Evolutionary conservation across 768 basidiomycete genomes (phyloP).

Genomic region (Termitomyces sp.): DNA sequence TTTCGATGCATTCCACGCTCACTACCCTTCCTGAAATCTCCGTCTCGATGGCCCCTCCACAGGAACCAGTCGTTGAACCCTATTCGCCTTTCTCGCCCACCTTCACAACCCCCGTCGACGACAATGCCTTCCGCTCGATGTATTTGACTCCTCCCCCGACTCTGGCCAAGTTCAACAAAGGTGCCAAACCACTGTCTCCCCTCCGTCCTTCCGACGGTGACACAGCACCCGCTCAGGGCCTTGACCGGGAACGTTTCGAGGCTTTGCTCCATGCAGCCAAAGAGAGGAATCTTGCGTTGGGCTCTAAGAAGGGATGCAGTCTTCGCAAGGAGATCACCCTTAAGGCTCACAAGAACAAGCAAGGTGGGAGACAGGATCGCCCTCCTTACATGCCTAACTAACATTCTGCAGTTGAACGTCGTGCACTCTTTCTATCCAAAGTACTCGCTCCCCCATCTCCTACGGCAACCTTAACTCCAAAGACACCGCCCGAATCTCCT

Average conservation of each 20-base stretch:
- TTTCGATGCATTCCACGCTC: conserved; percentile 37
- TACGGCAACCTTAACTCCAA: conserved; percentile 51
- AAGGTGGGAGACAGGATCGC: conserved; percentile 41
- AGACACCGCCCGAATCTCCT: conserved; percentile 68
- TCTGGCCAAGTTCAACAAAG: conserved; percentile 32
- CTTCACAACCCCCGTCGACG: conserved; percentile 27
- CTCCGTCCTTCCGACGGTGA: conserved; percentile 39
- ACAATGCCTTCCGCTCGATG: conserved; percentile 54
- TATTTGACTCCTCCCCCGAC: conserved; percentile 57
- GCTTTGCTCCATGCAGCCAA: conserved; percentile 57
- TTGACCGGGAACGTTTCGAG: conserved; percentile 62
- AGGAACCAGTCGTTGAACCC: conserved; percentile 46
- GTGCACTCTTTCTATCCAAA: conserved; percentile 73
- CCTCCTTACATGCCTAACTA: not conserved
- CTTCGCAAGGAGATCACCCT: conserved; percentile 73
- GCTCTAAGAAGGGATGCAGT: conserved; percentile 47
- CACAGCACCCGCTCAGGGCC: conserved; percentile 38
- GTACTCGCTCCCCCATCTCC: conserved; percentile 65
- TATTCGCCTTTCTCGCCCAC: conserved; percentile 57
- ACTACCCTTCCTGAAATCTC: conserved; percentile 61
- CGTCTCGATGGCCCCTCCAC: conserved; percentile 65
- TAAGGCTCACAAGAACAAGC: conserved; percentile 70
- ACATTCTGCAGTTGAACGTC: conserved; percentile 57
- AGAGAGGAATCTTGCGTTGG: conserved; percentile 46
- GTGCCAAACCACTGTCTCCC: conserved; percentile 40